Evolutionary conservation across 2,329 filamentous ascomycete species (phyloP).

Genomic region (Cladosporium cucumerinum): DNA sequence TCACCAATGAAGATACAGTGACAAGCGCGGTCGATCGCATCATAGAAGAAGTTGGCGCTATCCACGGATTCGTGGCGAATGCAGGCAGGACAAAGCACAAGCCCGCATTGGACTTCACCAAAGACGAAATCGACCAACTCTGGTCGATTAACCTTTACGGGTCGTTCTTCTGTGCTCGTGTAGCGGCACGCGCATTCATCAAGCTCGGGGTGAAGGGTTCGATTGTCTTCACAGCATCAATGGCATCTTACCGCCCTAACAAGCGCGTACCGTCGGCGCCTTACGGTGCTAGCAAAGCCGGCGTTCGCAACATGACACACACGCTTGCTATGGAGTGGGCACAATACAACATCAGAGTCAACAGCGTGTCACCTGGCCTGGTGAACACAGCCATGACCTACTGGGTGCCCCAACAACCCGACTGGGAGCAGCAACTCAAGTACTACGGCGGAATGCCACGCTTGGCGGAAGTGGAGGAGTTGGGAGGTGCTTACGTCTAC

Average conservation of each 20-base stretch:
- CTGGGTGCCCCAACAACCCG: slow-evolving; percentile 27
- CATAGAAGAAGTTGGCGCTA: slow-evolving; percentile 23
- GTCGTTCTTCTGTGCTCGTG: slow-evolving; percentile 37
- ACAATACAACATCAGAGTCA: slow-evolving; percentile 56
- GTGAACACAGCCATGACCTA: slow-evolving; percentile 42
- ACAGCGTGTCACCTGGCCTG: slow-evolving; percentile 57
- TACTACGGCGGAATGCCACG: slow-evolving; percentile 26
- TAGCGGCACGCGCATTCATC: slow-evolving; percentile 35
- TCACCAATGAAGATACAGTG: slow-evolving; percentile 38
- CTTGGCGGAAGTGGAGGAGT: slow-evolving; percentile 36
- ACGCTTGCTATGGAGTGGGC: slow-evolving; percentile 60
- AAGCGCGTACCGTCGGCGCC: slow-evolving; percentile 32
- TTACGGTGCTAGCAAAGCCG: slow-evolving; percentile 37
- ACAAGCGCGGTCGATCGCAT: slow-evolving; percentile 26
- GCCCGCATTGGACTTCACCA: slow-evolving; percentile 29
- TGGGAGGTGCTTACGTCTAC: slow-evolving; percentile 49
- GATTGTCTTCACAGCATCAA: slow-evolving; percentile 37
- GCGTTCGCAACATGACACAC: slow-evolving; percentile 52
- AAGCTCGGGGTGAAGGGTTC: slow-evolving; percentile 35
- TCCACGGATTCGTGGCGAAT: slow-evolving; percentile 31
- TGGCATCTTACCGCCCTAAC: slow-evolving; percentile 34
- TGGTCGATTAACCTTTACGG: slow-evolving; percentile 39
- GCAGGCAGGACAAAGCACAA: slow-evolving; percentile 33
- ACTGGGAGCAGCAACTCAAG: slow-evolving; percentile 14
- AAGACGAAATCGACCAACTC: slow-evolving; percentile 32